Evolutionary conservation across 352 stramenopile species (phyloP).

Genomic region (Phytopythium chamaehyphon): DNA sequence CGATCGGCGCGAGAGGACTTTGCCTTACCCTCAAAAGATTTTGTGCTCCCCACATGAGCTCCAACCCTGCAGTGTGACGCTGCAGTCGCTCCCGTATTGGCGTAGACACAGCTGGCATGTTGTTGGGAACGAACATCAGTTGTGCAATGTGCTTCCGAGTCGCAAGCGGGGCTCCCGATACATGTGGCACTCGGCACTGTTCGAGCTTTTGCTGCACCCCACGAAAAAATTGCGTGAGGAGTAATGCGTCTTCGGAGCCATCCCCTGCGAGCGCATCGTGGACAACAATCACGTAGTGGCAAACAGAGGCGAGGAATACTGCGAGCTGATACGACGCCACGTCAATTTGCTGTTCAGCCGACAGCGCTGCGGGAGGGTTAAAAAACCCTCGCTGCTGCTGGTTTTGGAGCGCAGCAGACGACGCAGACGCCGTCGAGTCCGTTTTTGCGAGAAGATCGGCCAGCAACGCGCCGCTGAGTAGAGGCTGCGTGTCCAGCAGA

Average conservation of each 20-base stretch:
- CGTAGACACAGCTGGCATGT: constrained; percentile 25
- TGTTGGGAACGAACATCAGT: constrained; percentile 60
- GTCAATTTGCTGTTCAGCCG: constrained; percentile 66
- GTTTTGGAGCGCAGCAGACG: background rate
- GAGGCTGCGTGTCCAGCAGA: constrained; percentile 62
- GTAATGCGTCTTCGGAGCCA: constrained; percentile 15
- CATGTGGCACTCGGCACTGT: constrained; percentile 51
- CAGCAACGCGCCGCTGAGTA: constrained; percentile 60
- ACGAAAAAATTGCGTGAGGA: constrained; percentile 42
- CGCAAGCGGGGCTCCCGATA: constrained; percentile 43
- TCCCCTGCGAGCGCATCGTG: constrained; percentile 41
- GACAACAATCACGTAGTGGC: constrained; percentile 73
- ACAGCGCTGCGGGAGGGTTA: constrained; percentile 35
- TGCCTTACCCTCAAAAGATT: background rate
- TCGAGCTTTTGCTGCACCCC: constrained; percentile 47
- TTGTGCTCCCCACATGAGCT: constrained; percentile 18
- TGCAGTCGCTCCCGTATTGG: constrained; percentile 27
- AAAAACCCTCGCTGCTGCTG: constrained; percentile 7
- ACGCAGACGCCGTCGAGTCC: constrained; percentile 27
- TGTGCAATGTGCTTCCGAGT: constrained; percentile 44
- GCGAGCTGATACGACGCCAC: constrained; percentile 56
- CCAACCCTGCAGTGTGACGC: constrained; percentile 31
- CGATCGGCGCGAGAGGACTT: constrained; percentile 14
- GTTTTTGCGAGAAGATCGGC: constrained; percentile 40
- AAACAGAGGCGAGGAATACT: constrained; percentile 64